These are phyloP conservation scores for Hamamelis virginiana DNA, from an alignment of 164 flowering plant genomes.

Conservation along the genomic window DNA sequence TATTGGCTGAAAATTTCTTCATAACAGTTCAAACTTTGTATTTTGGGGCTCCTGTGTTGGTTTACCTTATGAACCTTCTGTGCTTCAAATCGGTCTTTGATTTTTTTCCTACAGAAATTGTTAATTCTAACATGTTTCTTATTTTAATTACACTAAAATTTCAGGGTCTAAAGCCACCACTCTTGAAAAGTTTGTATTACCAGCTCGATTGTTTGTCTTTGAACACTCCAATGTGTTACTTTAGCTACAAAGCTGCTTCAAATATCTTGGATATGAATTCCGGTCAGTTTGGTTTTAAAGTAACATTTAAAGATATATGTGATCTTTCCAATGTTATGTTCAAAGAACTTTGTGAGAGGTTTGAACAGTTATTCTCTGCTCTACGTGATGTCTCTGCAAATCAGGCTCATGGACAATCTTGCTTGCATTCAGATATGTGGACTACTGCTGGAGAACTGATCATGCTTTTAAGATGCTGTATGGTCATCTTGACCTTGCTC, in stretches of 20 bases:
- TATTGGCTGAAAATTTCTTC: too few relatives aligned
- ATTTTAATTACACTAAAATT: constrained; percentile 3
- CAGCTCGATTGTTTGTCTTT: constrained; percentile 25
- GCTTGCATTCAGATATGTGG: not conserved
- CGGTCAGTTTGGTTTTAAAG: constrained; percentile 9
- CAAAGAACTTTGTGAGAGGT: constrained; percentile 30
- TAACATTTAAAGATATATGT: constrained; percentile 22
- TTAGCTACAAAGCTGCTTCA: constrained; percentile 5
- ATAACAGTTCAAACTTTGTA: too few relatives aligned
- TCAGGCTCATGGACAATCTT: constrained; percentile 6
- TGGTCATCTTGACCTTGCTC: constrained; percentile 38
- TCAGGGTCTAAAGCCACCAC: constrained; percentile 32
- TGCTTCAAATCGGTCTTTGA: too few relatives aligned
- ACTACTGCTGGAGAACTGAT: constrained; percentile 27
- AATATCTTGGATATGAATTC: constrained; percentile 2
- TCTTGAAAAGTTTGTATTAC: constrained; percentile 31
- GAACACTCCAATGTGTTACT: constrained; percentile 5
- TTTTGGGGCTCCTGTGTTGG: too few relatives aligned
- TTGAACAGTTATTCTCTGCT: constrained; percentile 22
- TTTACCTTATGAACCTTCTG: too few relatives aligned
- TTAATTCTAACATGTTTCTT: constrained; percentile 6
- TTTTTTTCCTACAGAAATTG: too few relatives aligned
- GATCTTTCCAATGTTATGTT: constrained; percentile 40
- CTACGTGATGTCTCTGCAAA: constrained; percentile 10
- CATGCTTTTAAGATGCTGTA: constrained; percentile 61